Conservation (phyloP, 2,329 filamentous ascomycete species). For the Curvularia sp. region DNA sequence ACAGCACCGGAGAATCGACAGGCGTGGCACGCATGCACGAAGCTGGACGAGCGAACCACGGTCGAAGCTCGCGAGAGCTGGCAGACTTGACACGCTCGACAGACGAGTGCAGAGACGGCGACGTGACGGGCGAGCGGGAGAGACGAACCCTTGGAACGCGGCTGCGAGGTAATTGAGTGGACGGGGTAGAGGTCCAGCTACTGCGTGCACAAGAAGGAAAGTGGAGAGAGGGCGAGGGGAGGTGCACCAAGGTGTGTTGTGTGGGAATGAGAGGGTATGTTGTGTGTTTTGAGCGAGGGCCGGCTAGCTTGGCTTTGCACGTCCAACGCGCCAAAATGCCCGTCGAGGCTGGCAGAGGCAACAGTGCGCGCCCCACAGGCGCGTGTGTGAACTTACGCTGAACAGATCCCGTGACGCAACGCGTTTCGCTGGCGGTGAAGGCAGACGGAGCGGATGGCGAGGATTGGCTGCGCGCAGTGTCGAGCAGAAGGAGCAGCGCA, state of each 20-base stretch:
- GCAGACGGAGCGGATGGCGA: constrained; percentile 1
- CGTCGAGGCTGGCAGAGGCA: constrained; percentile 40
- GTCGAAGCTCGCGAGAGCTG: constrained; percentile 39
- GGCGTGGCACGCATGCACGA: constrained; percentile 27
- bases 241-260: constrained; percentile 49
- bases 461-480: constrained; percentile 1
- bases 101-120: constrained; percentile 43
- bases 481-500: constrained; percentile 24
- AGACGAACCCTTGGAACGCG: constrained; percentile 41
- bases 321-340: constrained; percentile 40
- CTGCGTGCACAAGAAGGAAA: constrained; percentile 36
- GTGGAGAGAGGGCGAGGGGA: constrained; percentile 31
- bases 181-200: constrained; percentile 44
- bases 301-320: constrained; percentile 30
- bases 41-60: constrained; percentile 32
- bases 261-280: constrained; percentile 34
- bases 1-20: constrained; percentile 33
- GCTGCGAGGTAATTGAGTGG: constrained; percentile 34
- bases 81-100: constrained; percentile 42
- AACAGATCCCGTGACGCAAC: constrained; percentile 27
- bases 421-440: constrained; percentile 28
- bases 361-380: constrained; percentile 43
- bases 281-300: constrained; percentile 48
- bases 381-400: constrained; percentile 41
- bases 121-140: constrained; percentile 36